Base-by-base conservation (phyloP, 2,329 filamentous ascomycete genomes). In the Diaporthe sp. region DNA sequence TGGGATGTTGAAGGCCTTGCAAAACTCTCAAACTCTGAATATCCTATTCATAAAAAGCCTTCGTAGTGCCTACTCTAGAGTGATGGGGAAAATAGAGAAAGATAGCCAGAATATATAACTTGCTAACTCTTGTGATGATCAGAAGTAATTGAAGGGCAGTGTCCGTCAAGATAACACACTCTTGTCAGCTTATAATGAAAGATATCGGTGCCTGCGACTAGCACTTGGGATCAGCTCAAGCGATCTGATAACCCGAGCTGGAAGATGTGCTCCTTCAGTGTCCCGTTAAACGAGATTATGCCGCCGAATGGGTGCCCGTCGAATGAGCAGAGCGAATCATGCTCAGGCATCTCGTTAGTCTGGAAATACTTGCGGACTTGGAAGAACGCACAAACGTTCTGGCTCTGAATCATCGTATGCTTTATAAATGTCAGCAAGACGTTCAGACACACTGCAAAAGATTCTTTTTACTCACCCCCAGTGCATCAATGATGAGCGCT, bases 251-350 rank as follows among this genome's bases (percentile, higher is more conserved):
- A 33, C 15, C 40, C 68, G 17, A 54, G 40, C 9, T 50, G 38
- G 38, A 38, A 9, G 9, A 71, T 71, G 22, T 28, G 60, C 35
- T 68, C 64, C 10, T 71, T 8, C 57, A 76, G 28, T 54, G 75
- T 76, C n/a, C 75, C 71, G 33, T 68, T 74, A 30, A 76, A 52
- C 9, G 38, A 19, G 17, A 76, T 38, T 35, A n/a, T n/a, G n/a
- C n/a, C n/a, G n/a, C 58, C 66, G 45, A 74, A 66, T 2, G 58
- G 47, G 8, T 71, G 71, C 61, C 45, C 30, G 10, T 73, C 73
- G 19, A 76, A 45, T 19, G 75, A 12, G 54, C 75, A 76, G 66
- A 75, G 71, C 15, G 69, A 76, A 60, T 76, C 67, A 33, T 75
- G 58, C 12, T 73, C 75, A 22, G 75, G 75, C 75, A 75, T 50